These are phyloP conservation scores for Sarocladium kiliense DNA, from an alignment of 2,329 filamentous ascomycete genomes.

Conservation along the genomic window DNA sequence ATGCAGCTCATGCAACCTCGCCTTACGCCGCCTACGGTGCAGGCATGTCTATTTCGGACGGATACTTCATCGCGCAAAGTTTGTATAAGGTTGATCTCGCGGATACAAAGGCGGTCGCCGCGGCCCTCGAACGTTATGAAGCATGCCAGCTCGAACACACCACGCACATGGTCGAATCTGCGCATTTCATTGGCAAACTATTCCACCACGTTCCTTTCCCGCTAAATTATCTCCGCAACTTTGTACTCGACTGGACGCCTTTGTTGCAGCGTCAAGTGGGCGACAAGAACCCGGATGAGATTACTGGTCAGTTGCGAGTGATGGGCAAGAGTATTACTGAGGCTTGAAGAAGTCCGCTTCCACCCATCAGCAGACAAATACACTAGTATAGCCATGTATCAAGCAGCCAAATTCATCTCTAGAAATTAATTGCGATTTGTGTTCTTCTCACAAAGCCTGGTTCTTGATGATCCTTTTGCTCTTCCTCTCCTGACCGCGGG, in stretches of 20 bases:
- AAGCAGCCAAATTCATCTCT: too few species aligned
- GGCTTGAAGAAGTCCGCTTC: too few species aligned
- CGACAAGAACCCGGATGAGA: slow-evolving; percentile 2
- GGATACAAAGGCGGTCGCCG: background rate
- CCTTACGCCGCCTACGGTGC: slow-evolving; percentile 17
- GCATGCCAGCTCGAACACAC: background rate
- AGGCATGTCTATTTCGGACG: slow-evolving; percentile 13
- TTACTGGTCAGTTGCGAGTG: background rate
- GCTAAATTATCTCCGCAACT: slow-evolving; percentile 2
- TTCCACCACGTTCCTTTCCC: slow-evolving; percentile 13
- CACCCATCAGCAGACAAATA: too few species aligned
- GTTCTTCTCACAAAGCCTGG: too few species aligned
- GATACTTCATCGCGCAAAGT: slow-evolving; percentile 11
- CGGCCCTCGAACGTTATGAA: background rate
- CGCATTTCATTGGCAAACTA: slow-evolving; percentile 12
- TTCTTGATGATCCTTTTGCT: too few species aligned
- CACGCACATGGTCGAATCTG: background rate
- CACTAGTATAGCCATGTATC: too few species aligned
- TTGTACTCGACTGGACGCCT: background rate
- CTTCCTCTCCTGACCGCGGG: too few species aligned
- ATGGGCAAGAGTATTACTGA: background rate
- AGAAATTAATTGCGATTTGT: too few species aligned
- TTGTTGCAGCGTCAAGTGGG: background rate
- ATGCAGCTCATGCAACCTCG: slow-evolving; percentile 16
- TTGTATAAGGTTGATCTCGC: slow-evolving; percentile 10